These are phyloP conservation scores for Periconia sp. DNA, from an alignment of 2,329 filamentous ascomycete species.

Conservation along the genomic window DNA sequence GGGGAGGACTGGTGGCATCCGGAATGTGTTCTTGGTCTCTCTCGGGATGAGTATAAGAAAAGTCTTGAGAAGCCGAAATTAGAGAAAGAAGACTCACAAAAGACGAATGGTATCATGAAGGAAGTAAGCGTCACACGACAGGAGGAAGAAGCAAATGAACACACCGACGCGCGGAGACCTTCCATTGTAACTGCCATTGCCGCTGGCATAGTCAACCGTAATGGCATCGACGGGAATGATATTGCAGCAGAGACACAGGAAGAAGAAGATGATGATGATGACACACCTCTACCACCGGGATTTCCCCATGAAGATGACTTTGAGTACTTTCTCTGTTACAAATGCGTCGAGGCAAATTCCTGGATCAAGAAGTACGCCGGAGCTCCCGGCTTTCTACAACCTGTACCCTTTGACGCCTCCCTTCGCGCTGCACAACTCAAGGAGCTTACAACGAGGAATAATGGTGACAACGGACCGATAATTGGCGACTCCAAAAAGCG, in stretches of 20 bases:
- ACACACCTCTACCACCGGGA: slow-evolving; percentile 75
- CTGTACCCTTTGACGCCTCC: slow-evolving; percentile 63
- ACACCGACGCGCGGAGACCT: slow-evolving; percentile 13
- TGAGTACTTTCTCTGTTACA: slow-evolving; percentile 90
- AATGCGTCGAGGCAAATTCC: slow-evolving; percentile 83
- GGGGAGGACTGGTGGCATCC: slow-evolving; percentile 99
- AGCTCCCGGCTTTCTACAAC: slow-evolving; percentile 76
- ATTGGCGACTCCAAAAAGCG: slow-evolving; percentile 49
- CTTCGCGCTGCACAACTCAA: slow-evolving; percentile 19
- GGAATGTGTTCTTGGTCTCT: slow-evolving; percentile 84
- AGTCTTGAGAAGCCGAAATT: slow-evolving; percentile 33
- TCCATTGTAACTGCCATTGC: slow-evolving; percentile 25
- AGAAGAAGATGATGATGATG: slow-evolving; percentile 57
- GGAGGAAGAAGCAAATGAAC: slow-evolving; percentile 16
- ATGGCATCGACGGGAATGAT: slow-evolving; percentile 40
- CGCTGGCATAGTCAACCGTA: slow-evolving; percentile 21
- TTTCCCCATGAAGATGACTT: slow-evolving; percentile 92
- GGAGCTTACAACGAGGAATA: slow-evolving; percentile 12
- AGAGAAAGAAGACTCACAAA: slow-evolving; percentile 11
- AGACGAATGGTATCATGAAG: slow-evolving; percentile 20
- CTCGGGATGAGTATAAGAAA: slow-evolving; percentile 72
- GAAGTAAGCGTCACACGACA: slow-evolving; percentile 18
- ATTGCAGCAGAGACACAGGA: slow-evolving; percentile 56
- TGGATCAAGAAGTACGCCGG: slow-evolving; percentile 93
- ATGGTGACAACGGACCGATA: slow-evolving; percentile 23